These are phyloP conservation scores for Crepidotus variabilis DNA, from an alignment of 768 basidiomycete genomes.

Conservation along the genomic window DNA sequence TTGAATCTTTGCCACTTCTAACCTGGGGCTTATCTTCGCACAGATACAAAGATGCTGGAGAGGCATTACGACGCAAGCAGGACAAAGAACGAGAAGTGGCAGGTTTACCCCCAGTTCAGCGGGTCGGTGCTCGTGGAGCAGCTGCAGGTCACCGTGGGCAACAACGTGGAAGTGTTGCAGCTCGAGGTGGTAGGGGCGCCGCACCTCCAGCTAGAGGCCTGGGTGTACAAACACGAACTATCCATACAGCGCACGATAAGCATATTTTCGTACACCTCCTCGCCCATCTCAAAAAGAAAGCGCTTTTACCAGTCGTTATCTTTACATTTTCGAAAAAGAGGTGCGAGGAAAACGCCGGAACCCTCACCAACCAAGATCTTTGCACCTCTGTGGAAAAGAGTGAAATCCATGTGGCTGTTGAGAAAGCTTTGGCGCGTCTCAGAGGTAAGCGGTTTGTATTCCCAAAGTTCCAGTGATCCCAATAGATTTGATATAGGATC, in stretches of 20 bases:
- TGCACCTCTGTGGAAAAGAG: constrained; percentile 92
- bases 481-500: constrained; percentile 49
- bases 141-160: constrained; percentile 53
- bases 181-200: constrained; percentile 38
- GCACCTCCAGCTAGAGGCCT: constrained; percentile 30
- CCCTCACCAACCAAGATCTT: constrained; percentile 83
- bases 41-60: constrained; percentile 88
- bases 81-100: constrained; percentile 98
- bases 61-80: constrained; percentile 88
- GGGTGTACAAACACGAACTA: constrained; percentile 42
- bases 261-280: constrained; percentile 93
- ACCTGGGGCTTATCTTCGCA: not conserved
- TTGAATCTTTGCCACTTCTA: not conserved
- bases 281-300: constrained; percentile 78
- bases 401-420: constrained; percentile 92
- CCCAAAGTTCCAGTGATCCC: not conserved
- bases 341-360: constrained; percentile 95
- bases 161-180: constrained; percentile 43
- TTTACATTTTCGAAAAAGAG: constrained; percentile 97
- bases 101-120: constrained; percentile 82
- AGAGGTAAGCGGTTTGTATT: constrained; percentile 56
- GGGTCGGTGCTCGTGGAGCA: constrained; percentile 77
- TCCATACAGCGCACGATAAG: constrained; percentile 74
- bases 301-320: constrained; percentile 88
- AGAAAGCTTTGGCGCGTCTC: constrained; percentile 84